phyloP scores from a whole-genome alignment of 139 green algal genomes.

The Chlamydomonas incerta region DNA sequence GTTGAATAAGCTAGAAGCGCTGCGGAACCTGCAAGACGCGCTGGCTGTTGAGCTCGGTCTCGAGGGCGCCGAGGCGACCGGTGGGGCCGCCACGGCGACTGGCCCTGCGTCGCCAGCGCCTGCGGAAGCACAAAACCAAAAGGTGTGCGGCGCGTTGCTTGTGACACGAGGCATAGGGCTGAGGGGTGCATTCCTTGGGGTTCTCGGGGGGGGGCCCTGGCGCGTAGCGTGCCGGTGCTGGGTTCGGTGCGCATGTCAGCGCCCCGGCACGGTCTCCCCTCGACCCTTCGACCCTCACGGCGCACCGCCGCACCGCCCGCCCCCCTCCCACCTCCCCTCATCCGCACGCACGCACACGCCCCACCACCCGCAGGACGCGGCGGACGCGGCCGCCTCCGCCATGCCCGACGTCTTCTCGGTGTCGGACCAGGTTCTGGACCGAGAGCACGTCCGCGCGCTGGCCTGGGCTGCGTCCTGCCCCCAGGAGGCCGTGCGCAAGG shows the following conservation, averaged over 20 bases:
- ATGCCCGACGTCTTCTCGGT: slow-evolving; percentile 12
- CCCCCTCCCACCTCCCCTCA: no score
- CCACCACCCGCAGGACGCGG: background rate
- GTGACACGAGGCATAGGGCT: background rate
- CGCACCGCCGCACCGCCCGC: no score
- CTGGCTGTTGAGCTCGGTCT: background rate
- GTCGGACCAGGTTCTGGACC: background rate
- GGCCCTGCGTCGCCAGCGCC: no score
- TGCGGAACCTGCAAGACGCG: background rate
- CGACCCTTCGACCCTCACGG: no score
- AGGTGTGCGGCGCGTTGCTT: background rate
- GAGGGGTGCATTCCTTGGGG: no score
- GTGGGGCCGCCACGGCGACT: no score
- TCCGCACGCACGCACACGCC: no score
- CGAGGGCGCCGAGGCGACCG: background rate
- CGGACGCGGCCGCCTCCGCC: background rate
- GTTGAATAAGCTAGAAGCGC: background rate
- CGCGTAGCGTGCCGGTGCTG: no score
- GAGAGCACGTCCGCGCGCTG: slow-evolving; percentile 8
- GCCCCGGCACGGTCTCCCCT: no score
- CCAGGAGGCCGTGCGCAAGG: slow-evolving; percentile 22
- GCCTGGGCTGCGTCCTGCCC: background rate
- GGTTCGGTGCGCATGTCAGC: no score
- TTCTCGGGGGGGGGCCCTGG: no score
- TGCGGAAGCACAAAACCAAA: no score